Base-by-base conservation (phyloP, 2,329 filamentous ascomycete genomes). In the Cordyceps farinosa region DNA sequence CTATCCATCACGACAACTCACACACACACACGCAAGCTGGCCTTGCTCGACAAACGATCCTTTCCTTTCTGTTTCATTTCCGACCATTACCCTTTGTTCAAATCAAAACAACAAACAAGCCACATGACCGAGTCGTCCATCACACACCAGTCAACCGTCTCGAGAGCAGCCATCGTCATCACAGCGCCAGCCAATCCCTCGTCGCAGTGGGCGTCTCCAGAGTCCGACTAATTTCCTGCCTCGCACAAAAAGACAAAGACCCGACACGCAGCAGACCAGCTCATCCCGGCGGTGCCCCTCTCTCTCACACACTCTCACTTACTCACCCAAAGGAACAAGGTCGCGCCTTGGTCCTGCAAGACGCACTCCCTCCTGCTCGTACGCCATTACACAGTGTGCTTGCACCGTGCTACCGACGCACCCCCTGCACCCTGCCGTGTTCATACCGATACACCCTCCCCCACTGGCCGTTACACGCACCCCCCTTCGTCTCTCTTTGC, bases 1-100 rank as follows among this genome's bases (percentile, higher is more conserved):
- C 65, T 74, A 76, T 78, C 72, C n/a, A 42, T 32, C 8, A n/a
- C 15, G n/a, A 51, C 30, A 8, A 22, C 22, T 1, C 22, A 22
- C 22, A 22, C 22, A 79, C 75, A 74, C 22, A 22, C 22, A 22
- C 22, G 81, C 82, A 85, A 86, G 83, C 84, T 73, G 84, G 84
- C 77, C 83, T 86, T 85, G 83, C 82, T 82, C 73, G 30, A 48
- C 42, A 17, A 57, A 77, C 76, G 5, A 45, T 30, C 36, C 78
- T 81, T 27, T 22, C n/a, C 36, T 7, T 22, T 79, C 76, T 79
- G 78, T 22, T 68, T 63, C 60, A 62, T 66, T 68, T 56, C 54
- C 69, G 67, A 73, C 74, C 32, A 8, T 38, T 38, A 32, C 44
- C 47, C 17, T 17, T 54, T 34, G 38, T 54, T 22, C 58, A 17